Evolutionary conservation across 805 yeast genomes (phyloP).

Genomic region (Wickerhamiella musiphila): DNA sequence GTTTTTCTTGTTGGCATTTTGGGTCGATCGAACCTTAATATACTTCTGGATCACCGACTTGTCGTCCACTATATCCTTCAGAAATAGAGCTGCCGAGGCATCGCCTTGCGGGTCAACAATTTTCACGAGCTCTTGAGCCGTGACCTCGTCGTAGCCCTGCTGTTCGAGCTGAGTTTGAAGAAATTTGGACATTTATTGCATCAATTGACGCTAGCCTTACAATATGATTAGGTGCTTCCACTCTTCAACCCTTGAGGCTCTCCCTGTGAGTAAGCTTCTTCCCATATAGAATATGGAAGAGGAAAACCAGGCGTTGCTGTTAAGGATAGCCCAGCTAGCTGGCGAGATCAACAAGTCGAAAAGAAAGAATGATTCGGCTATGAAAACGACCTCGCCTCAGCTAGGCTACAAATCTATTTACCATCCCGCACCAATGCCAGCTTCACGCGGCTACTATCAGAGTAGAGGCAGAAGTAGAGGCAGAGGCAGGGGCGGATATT

Average conservation of each 20-base stretch:
- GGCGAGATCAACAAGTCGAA: constrained; percentile 6
- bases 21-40: constrained; percentile 1
- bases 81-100: constrained; percentile 11
- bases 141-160: constrained; percentile 13
- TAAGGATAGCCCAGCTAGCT: constrained; percentile 8
- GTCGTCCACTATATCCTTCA: constrained; percentile 9
- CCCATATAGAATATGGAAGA: background rate
- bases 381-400: no score
- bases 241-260: background rate
- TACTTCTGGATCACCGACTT: constrained; percentile 7
- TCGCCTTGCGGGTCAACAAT: constrained; percentile 9
- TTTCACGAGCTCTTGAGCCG: constrained; percentile 12
- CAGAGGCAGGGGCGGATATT: constrained; percentile 3
- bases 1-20: no score
- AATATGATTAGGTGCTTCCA: background rate
- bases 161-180: constrained; percentile 6
- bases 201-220: background rate
- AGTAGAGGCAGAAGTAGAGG: constrained; percentile 2
- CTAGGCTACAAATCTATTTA: no score
- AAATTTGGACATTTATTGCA: background rate
- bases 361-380: background rate
- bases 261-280: background rate
- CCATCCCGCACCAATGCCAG: no score
- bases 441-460: no score
- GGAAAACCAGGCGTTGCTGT: constrained; percentile 2